Conservation (phyloP, 768 basidiomycete genomes). For the Cubamyces lactineus region DNA sequence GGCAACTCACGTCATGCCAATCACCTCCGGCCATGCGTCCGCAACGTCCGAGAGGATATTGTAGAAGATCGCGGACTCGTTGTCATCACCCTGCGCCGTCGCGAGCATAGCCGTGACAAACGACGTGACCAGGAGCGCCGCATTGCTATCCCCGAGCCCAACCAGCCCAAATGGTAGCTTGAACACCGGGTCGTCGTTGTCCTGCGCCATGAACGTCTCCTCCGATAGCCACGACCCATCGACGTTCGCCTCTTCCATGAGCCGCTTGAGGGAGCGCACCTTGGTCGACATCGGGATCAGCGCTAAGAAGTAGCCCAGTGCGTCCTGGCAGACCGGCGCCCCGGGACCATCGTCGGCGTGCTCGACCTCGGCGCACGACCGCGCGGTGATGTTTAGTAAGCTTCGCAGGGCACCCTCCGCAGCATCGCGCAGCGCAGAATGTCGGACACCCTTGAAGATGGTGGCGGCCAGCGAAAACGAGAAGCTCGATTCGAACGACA, state of each 20-base stretch:
- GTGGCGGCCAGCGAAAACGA: constrained; percentile 82
- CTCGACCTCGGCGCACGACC: constrained; percentile 31
- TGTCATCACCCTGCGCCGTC: constrained; percentile 77
- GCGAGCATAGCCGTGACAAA: constrained; percentile 76
- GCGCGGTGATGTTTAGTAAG: constrained; percentile 62
- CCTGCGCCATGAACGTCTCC: constrained; percentile 44
- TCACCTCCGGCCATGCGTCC: constrained; percentile 66
- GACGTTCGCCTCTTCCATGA: constrained; percentile 67
- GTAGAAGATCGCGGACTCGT: constrained; percentile 82
- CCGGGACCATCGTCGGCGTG: constrained; percentile 42
- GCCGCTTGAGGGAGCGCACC: constrained; percentile 53
- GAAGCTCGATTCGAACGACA: constrained; percentile 79
- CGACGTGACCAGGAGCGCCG: constrained; percentile 73
- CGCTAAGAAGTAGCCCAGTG: constrained; percentile 79
- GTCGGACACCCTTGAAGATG: constrained; percentile 86
- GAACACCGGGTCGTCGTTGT: constrained; percentile 47
- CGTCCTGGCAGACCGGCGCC: constrained; percentile 56
- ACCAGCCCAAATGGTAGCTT: constrained; percentile 59
- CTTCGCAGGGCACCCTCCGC: constrained; percentile 65
- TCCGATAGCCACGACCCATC: constrained; percentile 50
- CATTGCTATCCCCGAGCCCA: constrained; percentile 60
- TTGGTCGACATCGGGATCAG: constrained; percentile 71
- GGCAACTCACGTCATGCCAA: constrained; percentile 68
- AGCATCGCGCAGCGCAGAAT: constrained; percentile 60
- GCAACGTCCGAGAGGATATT: constrained; percentile 74